Conservation (phyloP, 306 rosid genomes). For the Biancaea sappan region DNA sequence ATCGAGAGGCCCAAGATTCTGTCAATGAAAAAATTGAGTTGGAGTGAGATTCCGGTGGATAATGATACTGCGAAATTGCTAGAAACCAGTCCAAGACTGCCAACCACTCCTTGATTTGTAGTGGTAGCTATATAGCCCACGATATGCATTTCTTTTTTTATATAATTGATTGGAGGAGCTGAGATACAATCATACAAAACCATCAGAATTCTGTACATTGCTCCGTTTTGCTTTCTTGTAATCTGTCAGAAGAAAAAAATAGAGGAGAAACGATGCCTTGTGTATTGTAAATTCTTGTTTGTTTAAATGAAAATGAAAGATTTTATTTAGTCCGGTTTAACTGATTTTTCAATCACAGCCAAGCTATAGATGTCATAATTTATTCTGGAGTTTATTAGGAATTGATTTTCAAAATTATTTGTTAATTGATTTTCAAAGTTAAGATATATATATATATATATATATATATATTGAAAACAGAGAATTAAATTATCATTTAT, state of each 20-base stretch:
- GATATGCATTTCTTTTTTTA: neutral
- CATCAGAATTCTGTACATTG: neutral
- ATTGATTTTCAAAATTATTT: too few relatives aligned
- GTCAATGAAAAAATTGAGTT: constrained; percentile 59
- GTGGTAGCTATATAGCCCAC: constrained; percentile 30
- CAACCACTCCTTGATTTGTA: constrained; percentile 49
- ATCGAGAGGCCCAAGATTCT: constrained; percentile 61
- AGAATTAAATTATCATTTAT: too few relatives aligned
- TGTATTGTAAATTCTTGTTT: constrained; percentile 27
- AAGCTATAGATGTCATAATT: too few relatives aligned
- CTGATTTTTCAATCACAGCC: neutral
- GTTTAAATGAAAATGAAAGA: neutral
- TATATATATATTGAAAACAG: too few relatives aligned
- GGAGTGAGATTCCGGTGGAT: constrained; percentile 62
- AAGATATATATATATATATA: too few relatives aligned
- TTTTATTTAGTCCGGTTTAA: neutral
- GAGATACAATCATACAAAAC: neutral
- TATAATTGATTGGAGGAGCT: neutral
- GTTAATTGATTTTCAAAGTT: too few relatives aligned
- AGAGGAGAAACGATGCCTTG: neutral
- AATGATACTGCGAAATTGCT: constrained; percentile 63
- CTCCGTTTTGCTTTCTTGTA: constrained; percentile 10
- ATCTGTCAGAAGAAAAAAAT: neutral
- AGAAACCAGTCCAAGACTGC: constrained; percentile 34
- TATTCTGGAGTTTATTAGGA: too few relatives aligned